These are phyloP conservation scores for Vitis hybrid DNA, from an alignment of 177 flowering plant genomes.

Conservation along the genomic window DNA sequence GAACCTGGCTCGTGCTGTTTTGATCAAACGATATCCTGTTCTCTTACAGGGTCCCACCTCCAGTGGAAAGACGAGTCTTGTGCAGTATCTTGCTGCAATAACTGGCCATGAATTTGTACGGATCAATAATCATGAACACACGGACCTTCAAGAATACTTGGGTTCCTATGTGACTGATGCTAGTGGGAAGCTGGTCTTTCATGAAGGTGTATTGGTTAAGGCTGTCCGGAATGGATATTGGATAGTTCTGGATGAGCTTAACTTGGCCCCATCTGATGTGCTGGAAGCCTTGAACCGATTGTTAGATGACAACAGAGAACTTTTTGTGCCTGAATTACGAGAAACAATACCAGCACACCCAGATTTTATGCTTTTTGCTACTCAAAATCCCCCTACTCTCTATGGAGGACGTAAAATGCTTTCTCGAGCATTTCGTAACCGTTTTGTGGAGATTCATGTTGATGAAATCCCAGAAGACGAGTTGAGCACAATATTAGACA, in stretches of 20 bases:
- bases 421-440: slow-evolving; percentile 94
- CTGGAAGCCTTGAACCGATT: slow-evolving; percentile 89
- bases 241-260: slow-evolving; percentile 97
- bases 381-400: slow-evolving; percentile 91
- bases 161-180: slow-evolving; percentile 86
- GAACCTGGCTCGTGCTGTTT: slow-evolving; percentile 72
- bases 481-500: slow-evolving; percentile 55
- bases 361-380: slow-evolving; percentile 97
- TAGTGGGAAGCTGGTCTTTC: slow-evolving; percentile 80
- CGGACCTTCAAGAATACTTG: slow-evolving; percentile 93
- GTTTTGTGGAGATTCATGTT: slow-evolving; percentile 95
- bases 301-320: slow-evolving; percentile 94
- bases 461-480: slow-evolving; percentile 94
- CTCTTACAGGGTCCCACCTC: slow-evolving; percentile 98
- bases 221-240: slow-evolving; percentile 89
- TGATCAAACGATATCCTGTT: slow-evolving; percentile 80
- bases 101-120: slow-evolving; percentile 89
- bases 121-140: slow-evolving; percentile 96
- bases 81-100: slow-evolving; percentile 77
- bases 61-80: slow-evolving; percentile 99
- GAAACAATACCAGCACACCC: slow-evolving; percentile 81
- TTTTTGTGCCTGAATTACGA: slow-evolving; percentile 81
- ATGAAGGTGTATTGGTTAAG: slow-evolving; percentile 86
- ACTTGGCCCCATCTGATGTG: slow-evolving; percentile 96
- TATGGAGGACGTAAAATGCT: slow-evolving; percentile 98